These are phyloP conservation scores for Aspergillus caelatus DNA, from an alignment of 2,329 filamentous ascomycete species.

Conservation along the genomic window DNA sequence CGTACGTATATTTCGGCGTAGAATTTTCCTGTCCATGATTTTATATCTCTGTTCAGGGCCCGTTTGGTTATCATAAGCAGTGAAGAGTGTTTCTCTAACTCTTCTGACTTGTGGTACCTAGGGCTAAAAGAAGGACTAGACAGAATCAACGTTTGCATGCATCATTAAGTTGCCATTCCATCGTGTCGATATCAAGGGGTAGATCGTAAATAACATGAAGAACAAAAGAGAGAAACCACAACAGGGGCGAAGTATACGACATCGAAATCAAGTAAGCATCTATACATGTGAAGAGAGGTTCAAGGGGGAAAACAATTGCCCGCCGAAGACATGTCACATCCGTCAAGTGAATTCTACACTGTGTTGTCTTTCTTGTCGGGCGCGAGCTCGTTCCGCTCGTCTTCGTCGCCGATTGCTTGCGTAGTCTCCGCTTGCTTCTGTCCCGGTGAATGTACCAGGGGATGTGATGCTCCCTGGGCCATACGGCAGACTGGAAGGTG, in stretches of 20 bases:
- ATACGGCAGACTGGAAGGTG: conserved; percentile 44
- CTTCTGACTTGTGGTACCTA: background rate
- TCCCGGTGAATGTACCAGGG: conserved; percentile 49
- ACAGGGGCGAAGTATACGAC: background rate
- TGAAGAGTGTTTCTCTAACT: background rate
- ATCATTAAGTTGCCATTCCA: conserved; percentile 5
- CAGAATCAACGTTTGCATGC: background rate
- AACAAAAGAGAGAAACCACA: background rate
- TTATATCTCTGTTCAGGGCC: background rate
- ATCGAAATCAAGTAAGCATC: background rate
- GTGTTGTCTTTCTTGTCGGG: conserved; percentile 48
- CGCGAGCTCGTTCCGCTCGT: conserved; percentile 55
- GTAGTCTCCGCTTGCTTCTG: conserved; percentile 54
- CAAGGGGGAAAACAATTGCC: background rate
- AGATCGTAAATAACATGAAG: conserved; percentile 1
- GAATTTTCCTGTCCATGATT: background rate
- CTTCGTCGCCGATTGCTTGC: conserved; percentile 57
- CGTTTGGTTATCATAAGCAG: background rate
- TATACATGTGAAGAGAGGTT: conserved; percentile 3
- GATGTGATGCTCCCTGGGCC: conserved; percentile 45
- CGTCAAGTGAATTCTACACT: conserved; percentile 54
- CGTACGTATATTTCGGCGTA: background rate
- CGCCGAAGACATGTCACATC: background rate
- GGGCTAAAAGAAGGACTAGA: background rate
- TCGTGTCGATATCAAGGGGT: background rate